Evolutionary conservation across 2,329 filamentous ascomycete species (phyloP), one percentile per base, ranked within the genome.

Genomic region (Fusarium drepaniforme): DNA sequence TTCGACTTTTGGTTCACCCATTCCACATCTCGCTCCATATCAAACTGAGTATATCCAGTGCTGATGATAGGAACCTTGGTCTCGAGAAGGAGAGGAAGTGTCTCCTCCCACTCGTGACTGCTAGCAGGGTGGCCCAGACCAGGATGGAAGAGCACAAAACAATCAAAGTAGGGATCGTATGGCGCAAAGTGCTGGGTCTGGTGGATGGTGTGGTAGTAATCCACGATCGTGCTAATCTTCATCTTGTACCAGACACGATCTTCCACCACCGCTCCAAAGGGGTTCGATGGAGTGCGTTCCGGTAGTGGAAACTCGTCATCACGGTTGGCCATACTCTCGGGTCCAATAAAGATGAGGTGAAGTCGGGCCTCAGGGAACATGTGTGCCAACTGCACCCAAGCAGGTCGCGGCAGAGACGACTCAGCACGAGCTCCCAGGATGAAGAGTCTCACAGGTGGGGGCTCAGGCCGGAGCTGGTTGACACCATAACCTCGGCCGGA

Each of bases 91-190:
- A 95, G 88, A 3, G 97, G 97, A 9, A 99, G 85, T 0, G 97
- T 98, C 78, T 96, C 92, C 69, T 93, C 90, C 97, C 97, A 99
- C 83, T 99, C 97, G 79, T 97, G 94, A 63, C 94, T 94, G 80
- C 93, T 96, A 16, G 96, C 95, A 1, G 97, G 96, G 83, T 99
- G 97, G 15, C 97, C 97, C 21, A 99, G 89, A 11, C 97, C 97
- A 0, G 97, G 97, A 81, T 99, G 97, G 88, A 98, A 99, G 62
- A 98, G 90, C 80, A 99, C 92, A 81, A 99, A 98, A 83, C 94
- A 97, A 86, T 99, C 97, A 83, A 99, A 98, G 86, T 99, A 99
- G 1, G 97, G 97, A 81, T 99, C 97, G 81, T 97, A 98, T 0
- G 97, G 97, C 68, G 94, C 91, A 85, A 98, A 99, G 81, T 96